These are phyloP conservation scores for Haplosporangium sp. DNA, from an alignment of 371 early-diverging fungal species.

Conservation along the genomic window DNA sequence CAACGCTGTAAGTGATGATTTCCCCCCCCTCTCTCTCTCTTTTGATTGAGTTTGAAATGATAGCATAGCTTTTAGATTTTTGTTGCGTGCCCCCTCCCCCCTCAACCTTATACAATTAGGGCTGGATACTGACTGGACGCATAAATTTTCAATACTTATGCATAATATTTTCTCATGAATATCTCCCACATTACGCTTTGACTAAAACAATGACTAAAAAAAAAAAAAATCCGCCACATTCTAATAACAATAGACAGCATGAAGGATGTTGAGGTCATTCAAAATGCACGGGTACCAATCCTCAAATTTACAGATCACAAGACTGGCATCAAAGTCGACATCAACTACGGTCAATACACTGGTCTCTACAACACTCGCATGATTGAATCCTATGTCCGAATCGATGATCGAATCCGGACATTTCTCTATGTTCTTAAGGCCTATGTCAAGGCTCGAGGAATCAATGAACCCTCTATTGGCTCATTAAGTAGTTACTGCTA, in stretches of 20 bases:
- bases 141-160: not conserved
- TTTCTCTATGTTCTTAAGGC: slow-evolving; percentile 53
- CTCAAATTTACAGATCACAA: slow-evolving; percentile 52
- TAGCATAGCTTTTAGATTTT: not conserved
- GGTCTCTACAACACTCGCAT: slow-evolving; percentile 51
- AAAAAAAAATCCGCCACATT: not conserved
- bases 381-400: slow-evolving; percentile 43
- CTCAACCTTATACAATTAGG: not conserved
- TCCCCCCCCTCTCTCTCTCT: no score
- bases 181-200: no score
- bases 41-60: no score
- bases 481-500: slow-evolving; percentile 50
- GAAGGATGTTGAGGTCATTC: slow-evolving; percentile 54
- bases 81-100: not conserved
- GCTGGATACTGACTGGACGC: not conserved
- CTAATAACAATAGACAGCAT: slow-evolving; percentile 40
- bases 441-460: slow-evolving; percentile 51
- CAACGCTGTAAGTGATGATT: no score
- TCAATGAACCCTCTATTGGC: slow-evolving; percentile 37
- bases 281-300: slow-evolving; percentile 41
- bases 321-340: slow-evolving; percentile 44
- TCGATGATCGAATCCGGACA: slow-evolving; percentile 39
- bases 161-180: not conserved
- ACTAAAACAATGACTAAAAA: no score
- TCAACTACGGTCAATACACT: slow-evolving; percentile 47